Base-by-base conservation (phyloP, 148 eudicot genomes). In the Nepenthes gracilis region DNA sequence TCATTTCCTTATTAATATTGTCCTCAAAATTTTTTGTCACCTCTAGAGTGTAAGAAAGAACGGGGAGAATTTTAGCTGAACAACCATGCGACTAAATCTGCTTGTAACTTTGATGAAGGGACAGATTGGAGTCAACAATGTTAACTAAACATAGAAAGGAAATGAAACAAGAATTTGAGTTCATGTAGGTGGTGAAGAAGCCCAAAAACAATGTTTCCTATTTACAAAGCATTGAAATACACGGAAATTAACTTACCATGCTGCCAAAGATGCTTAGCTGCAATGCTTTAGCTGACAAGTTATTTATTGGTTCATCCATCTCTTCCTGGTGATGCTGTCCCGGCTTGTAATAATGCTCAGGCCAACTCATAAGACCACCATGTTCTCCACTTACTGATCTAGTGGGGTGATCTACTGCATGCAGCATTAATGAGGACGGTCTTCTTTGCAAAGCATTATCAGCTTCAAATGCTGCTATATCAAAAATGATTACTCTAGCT, bases 361-460 rank as follows among this genome's bases (percentile, higher is more conserved):
- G 96, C 96, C 95, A 93, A 70, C 89, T 86, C 85, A 93, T 68
- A 40, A 93, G 83, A 69, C 87, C 81, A 38, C 78, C 53, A 47
- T 72, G 84, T 58, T 84, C 84, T 72, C 82, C 74, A 59, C 43
- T 60, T 23, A 76, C 62, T 55, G 88, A 67, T 65, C 64, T 74
- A 53, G 79, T 53, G 57, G 77, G 78, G 62, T 74, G 83, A 55
- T 88, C 88, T 51, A n/a, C 60, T 1, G 67, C 49, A 61, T 55
- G 82, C 37, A 84, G 67, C 48, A 80, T 47, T 2, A 76, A 49
- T 9, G 95, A 88, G 56, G 94, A 80, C 10, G 86, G 53, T 72
- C 84, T 78, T 54, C 83, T 88, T 64, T 68, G 84, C 36, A 77
- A 80, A 67, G 70, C 56, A 52, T 58, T 78, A 23, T 71, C 75